A percentile compares a stretch with the other conserved stretches of the same genome.
Evolutionary conservation across 208 protist species (phyloP).

Genomic region (Phytomonas serpens): DNA sequence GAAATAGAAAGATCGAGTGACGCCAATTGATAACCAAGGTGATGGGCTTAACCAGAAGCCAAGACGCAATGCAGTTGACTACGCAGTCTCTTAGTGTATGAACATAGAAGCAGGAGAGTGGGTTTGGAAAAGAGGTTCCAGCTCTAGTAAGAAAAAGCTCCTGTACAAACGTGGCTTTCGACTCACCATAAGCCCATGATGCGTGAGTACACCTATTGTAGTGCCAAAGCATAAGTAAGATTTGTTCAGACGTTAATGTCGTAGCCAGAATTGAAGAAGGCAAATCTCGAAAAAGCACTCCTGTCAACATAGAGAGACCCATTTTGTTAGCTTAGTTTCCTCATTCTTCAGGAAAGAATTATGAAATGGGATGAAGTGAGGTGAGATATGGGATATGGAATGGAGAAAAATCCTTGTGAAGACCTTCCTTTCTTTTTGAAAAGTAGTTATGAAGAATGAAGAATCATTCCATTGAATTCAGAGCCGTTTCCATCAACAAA

Average conservation of each 20-base stretch:
- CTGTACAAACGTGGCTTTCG: slow-evolving; percentile 82
- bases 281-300: slow-evolving; percentile 7
- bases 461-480: background rate
- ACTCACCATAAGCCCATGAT: slow-evolving; percentile 59
- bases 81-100: slow-evolving; percentile 39
- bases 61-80: slow-evolving; percentile 46
- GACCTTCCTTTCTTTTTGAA: background rate
- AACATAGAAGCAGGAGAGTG: slow-evolving; percentile 75
- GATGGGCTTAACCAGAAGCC: slow-evolving; percentile 53
- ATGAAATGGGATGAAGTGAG: background rate
- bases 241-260: slow-evolving; percentile 55
- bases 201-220: slow-evolving; percentile 77
- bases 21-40: slow-evolving; percentile 48
- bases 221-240: slow-evolving; percentile 71
- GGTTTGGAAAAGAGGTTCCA: slow-evolving; percentile 54
- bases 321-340: background rate
- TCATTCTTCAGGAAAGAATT: background rate
- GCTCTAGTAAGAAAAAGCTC: slow-evolving; percentile 74
- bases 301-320: slow-evolving; percentile 9
- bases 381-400: background rate
- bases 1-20: slow-evolving; percentile 41
- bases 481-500: background rate
- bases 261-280: slow-evolving; percentile 52
- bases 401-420: background rate
- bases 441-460: background rate